Conservation (phyloP, 2,329 filamentous ascomycete genomes). For the Penicillium brasilianum region DNA sequence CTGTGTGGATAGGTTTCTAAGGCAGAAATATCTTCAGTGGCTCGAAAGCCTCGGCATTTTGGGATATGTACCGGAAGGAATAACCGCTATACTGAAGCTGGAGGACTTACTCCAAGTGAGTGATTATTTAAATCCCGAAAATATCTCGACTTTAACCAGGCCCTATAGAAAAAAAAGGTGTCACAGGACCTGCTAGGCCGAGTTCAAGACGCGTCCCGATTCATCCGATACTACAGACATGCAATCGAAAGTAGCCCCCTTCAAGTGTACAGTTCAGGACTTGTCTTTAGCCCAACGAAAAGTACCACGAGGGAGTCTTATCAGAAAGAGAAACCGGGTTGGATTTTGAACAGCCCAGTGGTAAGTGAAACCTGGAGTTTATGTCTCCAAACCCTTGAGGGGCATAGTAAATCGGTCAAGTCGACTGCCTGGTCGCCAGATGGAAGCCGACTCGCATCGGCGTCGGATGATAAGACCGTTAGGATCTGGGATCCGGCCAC, state of each 20-base stretch:
- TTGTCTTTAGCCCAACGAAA: constrained; percentile 34
- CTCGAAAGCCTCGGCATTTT: constrained; percentile 37
- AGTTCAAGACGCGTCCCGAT: constrained; percentile 34
- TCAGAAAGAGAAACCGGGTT: not conserved
- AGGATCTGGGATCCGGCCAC: not conserved
- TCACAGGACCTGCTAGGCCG: not conserved
- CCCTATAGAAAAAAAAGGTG: not conserved
- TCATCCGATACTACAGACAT: constrained; percentile 31
- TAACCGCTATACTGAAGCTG: constrained; percentile 29
- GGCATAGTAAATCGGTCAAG: not conserved
- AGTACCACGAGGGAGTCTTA: not conserved
- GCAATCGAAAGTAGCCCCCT: constrained; percentile 31
- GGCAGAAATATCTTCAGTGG: constrained; percentile 35
- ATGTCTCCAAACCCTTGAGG: not conserved
- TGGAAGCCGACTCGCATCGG: constrained; percentile 10
- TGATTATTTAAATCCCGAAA: too few relatives aligned
- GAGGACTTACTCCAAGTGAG: too few relatives aligned
- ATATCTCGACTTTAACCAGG: not conserved
- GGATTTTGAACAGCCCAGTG: not conserved
- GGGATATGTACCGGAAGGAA: constrained; percentile 22
- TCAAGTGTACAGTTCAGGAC: constrained; percentile 37
- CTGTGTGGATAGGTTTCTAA: constrained; percentile 26
- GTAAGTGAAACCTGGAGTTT: not conserved
- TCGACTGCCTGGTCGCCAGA: constrained; percentile 16
- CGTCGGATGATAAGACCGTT: not conserved